These are phyloP conservation scores for Globisporangium camurandrum DNA, from an alignment of 352 stramenopile genomes.

Conservation along the genomic window DNA sequence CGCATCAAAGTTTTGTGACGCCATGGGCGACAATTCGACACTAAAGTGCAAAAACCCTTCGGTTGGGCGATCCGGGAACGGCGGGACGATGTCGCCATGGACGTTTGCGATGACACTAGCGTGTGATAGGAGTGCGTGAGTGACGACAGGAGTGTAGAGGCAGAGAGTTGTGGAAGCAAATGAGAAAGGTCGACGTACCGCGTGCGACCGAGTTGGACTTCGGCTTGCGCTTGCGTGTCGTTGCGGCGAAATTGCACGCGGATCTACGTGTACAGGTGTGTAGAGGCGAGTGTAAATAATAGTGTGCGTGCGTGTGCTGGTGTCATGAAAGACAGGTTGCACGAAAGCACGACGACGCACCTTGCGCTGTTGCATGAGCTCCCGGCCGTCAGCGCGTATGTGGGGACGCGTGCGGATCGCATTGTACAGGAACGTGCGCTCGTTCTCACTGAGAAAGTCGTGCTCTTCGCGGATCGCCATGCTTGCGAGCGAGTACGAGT, in stretches of 20 bases:
- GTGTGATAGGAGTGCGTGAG: not conserved
- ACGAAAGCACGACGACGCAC: constrained; percentile 8
- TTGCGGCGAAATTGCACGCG: constrained; percentile 76
- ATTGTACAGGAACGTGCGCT: constrained; percentile 70
- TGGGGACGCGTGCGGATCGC: constrained; percentile 49
- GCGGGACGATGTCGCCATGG: constrained; percentile 76
- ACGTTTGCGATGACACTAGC: constrained; percentile 73
- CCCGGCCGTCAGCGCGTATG: constrained; percentile 62
- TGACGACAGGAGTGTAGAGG: not conserved
- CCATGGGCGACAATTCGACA: constrained; percentile 81
- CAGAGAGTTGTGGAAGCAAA: too few species aligned
- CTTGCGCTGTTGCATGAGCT: constrained; percentile 77
- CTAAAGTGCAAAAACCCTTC: constrained; percentile 85
- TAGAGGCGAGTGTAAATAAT: not conserved
- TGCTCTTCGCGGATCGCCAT: constrained; percentile 55
- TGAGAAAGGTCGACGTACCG: constrained; percentile 36
- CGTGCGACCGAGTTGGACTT: constrained; percentile 70
- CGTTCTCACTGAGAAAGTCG: constrained; percentile 77
- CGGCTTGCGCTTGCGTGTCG: constrained; percentile 66
- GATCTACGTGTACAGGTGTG: constrained; percentile 20
- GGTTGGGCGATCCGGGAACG: constrained; percentile 79
- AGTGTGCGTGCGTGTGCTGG: not conserved
- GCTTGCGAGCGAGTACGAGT: not conserved
- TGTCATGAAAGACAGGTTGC: too few species aligned
- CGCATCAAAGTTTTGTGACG: constrained; percentile 70